Evolutionary conservation across 352 stramenopile species (phyloP).

Genomic region (Globisporangium takayamanum): DNA sequence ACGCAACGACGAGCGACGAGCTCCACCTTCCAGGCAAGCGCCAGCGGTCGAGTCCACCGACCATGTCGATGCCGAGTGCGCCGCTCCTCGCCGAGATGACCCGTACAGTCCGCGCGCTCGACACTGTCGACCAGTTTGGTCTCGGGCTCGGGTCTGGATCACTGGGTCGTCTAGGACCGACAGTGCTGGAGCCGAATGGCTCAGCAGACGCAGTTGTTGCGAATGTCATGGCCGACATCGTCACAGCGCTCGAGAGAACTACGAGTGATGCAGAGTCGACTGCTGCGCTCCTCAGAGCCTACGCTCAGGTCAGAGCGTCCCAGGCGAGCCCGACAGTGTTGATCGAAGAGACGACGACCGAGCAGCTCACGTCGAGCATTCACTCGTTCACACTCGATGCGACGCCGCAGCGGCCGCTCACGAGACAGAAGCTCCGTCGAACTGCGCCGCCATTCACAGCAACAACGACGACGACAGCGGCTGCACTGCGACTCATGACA

Average conservation of each 20-base stretch:
- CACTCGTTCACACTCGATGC: conserved; percentile 31
- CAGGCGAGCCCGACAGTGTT: conserved; percentile 12
- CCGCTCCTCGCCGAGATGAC: too few relatives aligned
- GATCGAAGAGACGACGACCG: conserved; percentile 31
- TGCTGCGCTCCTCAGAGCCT: neutral
- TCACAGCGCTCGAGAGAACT: neutral
- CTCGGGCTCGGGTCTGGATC: too few relatives aligned
- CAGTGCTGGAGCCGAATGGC: neutral
- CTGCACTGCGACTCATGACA: neutral
- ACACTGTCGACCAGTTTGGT: too few relatives aligned
- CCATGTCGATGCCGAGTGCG: neutral
- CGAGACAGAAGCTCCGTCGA: conserved; percentile 1
- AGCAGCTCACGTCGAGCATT: conserved; percentile 49
- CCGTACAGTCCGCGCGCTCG: too few relatives aligned
- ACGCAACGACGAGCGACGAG: conserved; percentile 15
- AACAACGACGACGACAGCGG: neutral
- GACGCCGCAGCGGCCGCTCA: neutral
- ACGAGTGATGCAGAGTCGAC: neutral
- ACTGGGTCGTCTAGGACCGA: too few relatives aligned
- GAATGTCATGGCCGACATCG: neutral
- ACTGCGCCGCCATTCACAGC: conserved; percentile 1
- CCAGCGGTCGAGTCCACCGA: conserved; percentile 50
- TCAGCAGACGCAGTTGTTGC: neutral
- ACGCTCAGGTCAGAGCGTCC: conserved; percentile 1
- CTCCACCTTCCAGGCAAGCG: conserved; percentile 41